These are phyloP conservation scores for Dictyostelium intermedium DNA, from an alignment of 78 protist species.

Conservation along the genomic window DNA sequence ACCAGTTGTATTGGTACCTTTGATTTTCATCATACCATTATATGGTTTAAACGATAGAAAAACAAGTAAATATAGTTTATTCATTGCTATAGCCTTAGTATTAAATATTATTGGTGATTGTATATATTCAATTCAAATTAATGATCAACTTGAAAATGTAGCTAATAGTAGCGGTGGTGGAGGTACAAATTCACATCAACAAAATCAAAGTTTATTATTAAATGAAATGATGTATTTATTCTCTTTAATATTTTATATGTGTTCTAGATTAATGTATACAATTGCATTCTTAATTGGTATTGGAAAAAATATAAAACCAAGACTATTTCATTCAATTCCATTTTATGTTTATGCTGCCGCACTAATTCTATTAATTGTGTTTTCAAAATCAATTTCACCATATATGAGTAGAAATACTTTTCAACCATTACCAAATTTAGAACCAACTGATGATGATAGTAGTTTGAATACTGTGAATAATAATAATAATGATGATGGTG, in stretches of 20 bases:
- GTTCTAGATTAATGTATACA: conserved; percentile 31
- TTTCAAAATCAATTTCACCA: conserved; percentile 58
- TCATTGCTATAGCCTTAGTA: conserved; percentile 21
- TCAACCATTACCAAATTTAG: background rate
- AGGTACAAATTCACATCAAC: background rate
- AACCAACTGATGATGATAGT: no score
- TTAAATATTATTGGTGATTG: conserved; percentile 31
- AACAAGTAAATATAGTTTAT: conserved; percentile 11
- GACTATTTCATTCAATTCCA: conserved; percentile 55
- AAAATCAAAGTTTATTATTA: background rate
- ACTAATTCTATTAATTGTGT: conserved; percentile 23
- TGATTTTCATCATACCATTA: conserved; percentile 48
- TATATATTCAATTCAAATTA: conserved; percentile 16
- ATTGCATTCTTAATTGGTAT: conserved; percentile 60
- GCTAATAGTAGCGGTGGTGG: background rate
- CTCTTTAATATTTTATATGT: conserved; percentile 25
- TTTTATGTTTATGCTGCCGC: conserved; percentile 42
- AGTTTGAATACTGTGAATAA: no score
- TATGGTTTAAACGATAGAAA: conserved; percentile 48
- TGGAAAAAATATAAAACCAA: conserved; percentile 38
- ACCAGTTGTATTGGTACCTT: conserved; percentile 48
- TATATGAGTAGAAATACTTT: conserved; percentile 10
- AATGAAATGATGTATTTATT: conserved; percentile 4
- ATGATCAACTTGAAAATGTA: background rate
- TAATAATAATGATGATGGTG: background rate